These are phyloP conservation scores for Moricandia moricandioides DNA, from an alignment of 345 rosid genomes.

Conservation along the genomic window DNA sequence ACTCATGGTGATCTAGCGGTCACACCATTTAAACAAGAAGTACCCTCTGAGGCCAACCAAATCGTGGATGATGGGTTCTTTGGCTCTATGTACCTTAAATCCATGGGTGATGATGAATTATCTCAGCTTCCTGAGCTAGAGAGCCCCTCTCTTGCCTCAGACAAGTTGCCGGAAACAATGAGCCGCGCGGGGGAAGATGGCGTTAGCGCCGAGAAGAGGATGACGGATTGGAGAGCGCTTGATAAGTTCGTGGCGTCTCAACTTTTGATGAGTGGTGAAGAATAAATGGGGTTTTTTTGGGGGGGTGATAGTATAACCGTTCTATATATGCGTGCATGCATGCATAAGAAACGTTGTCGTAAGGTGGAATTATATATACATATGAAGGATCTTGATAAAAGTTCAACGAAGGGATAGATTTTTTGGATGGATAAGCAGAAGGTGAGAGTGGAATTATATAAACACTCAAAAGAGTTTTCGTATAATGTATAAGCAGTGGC, in stretches of 20 bases:
- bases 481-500: not conserved
- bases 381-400: slow-evolving; percentile 10
- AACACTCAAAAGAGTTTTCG: not conserved
- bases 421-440: not conserved
- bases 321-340: slow-evolving; percentile 26
- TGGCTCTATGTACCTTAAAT: slow-evolving; percentile 36
- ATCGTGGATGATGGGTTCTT: slow-evolving; percentile 51
- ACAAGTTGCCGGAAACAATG: not conserved
- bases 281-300: slow-evolving; percentile 5
- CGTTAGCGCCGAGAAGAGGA: slow-evolving; percentile 32
- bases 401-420: not conserved
- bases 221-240: slow-evolving; percentile 87
- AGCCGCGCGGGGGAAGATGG: slow-evolving; percentile 33
- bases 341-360: slow-evolving; percentile 17
- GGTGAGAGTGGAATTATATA: slow-evolving; percentile 12
- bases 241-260: slow-evolving; percentile 98
- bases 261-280: slow-evolving; percentile 61
- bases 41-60: slow-evolving; percentile 9
- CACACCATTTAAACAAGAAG: slow-evolving; percentile 26
- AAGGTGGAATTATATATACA: slow-evolving; percentile 11
- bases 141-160: slow-evolving; percentile 53
- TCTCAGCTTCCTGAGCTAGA: slow-evolving; percentile 84
- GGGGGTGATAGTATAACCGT: not conserved
- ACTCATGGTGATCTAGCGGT: slow-evolving; percentile 31
- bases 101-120: slow-evolving; percentile 27